These are phyloP conservation scores for Pichia sorboxylosa DNA, from an alignment of 1,139 yeast species.

Conservation along the genomic window DNA sequence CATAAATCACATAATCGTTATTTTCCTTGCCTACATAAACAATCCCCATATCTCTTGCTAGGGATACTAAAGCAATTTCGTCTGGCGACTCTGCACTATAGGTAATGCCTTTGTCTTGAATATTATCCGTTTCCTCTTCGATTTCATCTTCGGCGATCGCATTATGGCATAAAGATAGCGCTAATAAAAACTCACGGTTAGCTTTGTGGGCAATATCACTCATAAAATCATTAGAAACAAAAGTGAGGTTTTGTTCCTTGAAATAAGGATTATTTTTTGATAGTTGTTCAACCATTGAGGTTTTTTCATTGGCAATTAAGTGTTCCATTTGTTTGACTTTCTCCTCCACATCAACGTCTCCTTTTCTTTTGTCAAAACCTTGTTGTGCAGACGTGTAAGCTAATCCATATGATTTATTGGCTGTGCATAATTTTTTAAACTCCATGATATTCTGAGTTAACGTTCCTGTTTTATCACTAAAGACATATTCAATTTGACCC, in stretches of 20 bases:
- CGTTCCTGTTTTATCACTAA: conserved; percentile 54
- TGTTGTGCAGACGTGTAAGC: conserved; percentile 55
- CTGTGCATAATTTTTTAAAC: conserved; percentile 47
- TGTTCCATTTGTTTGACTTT: conserved; percentile 33
- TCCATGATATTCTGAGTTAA: conserved; percentile 53
- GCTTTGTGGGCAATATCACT: conserved; percentile 27
- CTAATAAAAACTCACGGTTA: conserved; percentile 41
- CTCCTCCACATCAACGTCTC: conserved; percentile 36
- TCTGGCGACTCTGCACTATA: conserved; percentile 56
- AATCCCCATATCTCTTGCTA: conserved; percentile 46
- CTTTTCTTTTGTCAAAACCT: conserved; percentile 45
- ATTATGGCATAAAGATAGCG: conserved; percentile 49
- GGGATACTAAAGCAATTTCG: conserved; percentile 53
- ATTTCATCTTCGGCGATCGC: conserved; percentile 35
- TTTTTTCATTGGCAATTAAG: conserved; percentile 29
- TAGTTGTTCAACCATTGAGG: conserved; percentile 27
- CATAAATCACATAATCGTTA: conserved; percentile 16
- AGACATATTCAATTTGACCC: conserved; percentile 53
- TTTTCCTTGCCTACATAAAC: conserved; percentile 38
- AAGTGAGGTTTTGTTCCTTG: conserved; percentile 34
- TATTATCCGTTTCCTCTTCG: conserved; percentile 11
- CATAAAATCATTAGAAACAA: conserved; percentile 37
- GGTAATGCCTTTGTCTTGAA: conserved; percentile 27
- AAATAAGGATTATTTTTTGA: conserved; percentile 20
- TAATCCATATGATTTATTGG: conserved; percentile 37